These are phyloP conservation scores for Licmophora abbreviata DNA, from an alignment of 108 stramenopile genomes.

Conservation along the genomic window DNA sequence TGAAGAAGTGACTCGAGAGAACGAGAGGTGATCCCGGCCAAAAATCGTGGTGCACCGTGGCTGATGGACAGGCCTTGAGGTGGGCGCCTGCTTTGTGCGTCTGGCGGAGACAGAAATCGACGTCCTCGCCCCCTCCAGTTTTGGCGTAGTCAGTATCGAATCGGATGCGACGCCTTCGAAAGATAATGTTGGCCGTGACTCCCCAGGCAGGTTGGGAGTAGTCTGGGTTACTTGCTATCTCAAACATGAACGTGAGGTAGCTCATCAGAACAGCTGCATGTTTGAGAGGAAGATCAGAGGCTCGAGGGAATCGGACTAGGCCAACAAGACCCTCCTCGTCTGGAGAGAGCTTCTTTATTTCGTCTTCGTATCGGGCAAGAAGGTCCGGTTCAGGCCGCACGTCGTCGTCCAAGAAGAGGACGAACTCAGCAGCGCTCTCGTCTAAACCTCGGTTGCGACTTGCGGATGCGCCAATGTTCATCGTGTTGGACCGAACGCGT, in stretches of 20 bases:
- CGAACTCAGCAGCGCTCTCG: constrained; percentile 33
- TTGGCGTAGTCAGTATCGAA: constrained; percentile 47
- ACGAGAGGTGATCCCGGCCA: too few species aligned
- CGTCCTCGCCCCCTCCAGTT: constrained; percentile 57
- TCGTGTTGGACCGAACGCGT: constrained; percentile 29
- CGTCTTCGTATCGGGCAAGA: constrained; percentile 14
- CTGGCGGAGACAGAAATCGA: too few species aligned
- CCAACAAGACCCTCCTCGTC: constrained; percentile 24
- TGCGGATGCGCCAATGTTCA: constrained; percentile 34
- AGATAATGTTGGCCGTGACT: constrained; percentile 50
- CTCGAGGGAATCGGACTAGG: constrained; percentile 35
- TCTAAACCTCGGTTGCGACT: constrained; percentile 29
- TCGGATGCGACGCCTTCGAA: constrained; percentile 24
- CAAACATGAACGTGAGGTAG: constrained; percentile 46
- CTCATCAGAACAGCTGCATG: constrained; percentile 51
- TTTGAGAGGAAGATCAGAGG: constrained; percentile 11
- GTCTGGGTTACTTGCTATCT: constrained; percentile 17
- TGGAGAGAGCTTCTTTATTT: not conserved
- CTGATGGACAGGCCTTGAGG: too few species aligned
- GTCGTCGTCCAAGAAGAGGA: constrained; percentile 41
- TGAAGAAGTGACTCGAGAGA: constrained; percentile 46
- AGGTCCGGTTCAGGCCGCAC: constrained; percentile 23
- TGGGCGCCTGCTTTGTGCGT: too few species aligned
- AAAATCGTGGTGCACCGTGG: too few species aligned
- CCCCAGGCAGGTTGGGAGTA: constrained; percentile 48